Evolutionary conservation across 2,329 filamentous ascomycete genomes (phyloP).

Genomic region (Phoma sp.): DNA sequence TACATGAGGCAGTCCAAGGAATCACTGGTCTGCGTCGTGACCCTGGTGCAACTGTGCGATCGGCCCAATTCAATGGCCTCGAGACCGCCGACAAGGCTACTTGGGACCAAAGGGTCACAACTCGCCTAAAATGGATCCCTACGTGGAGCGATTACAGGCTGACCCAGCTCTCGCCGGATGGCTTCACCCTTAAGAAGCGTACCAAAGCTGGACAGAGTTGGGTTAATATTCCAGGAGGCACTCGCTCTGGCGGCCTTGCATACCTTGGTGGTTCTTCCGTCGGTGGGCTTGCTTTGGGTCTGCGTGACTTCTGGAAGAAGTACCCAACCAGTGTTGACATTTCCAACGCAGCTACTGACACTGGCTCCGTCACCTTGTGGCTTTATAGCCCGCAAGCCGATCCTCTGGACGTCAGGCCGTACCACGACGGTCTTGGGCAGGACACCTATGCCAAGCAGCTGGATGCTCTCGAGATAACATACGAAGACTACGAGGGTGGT

Average conservation of each 20-base stretch:
- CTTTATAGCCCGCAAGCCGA: slow-evolving; percentile 65
- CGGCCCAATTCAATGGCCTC: slow-evolving; percentile 60
- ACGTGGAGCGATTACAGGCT: slow-evolving; percentile 66
- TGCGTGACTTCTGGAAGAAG: slow-evolving; percentile 69
- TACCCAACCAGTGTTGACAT: slow-evolving; percentile 68
- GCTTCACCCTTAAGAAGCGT: slow-evolving; percentile 67
- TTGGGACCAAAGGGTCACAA: slow-evolving; percentile 58
- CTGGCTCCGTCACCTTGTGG: slow-evolving; percentile 65
- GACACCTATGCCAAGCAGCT: slow-evolving; percentile 65
- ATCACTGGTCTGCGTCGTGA: slow-evolving; percentile 67
- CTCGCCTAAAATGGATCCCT: slow-evolving; percentile 63
- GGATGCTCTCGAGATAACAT: slow-evolving; percentile 68
- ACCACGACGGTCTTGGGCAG: slow-evolving; percentile 65
- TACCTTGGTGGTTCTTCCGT: slow-evolving; percentile 65
- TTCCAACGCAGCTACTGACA: slow-evolving; percentile 57
- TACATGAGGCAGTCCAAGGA: slow-evolving; percentile 66
- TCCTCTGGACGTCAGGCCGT: slow-evolving; percentile 64
- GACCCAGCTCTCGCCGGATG: slow-evolving; percentile 65
- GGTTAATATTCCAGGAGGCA: slow-evolving; percentile 66
- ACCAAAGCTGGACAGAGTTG: slow-evolving; percentile 65
- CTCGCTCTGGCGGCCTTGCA: slow-evolving; percentile 62
- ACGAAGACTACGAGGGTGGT: slow-evolving; percentile 66
- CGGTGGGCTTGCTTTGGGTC: slow-evolving; percentile 66
- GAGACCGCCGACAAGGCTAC: slow-evolving; percentile 54
- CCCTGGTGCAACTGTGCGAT: slow-evolving; percentile 58